Percentiles rank a stretch among this genome's conserved stretches.
phyloP scores from a whole-genome alignment of 23 red algal genomes.

The Gracilaria domingensis region DNA sequence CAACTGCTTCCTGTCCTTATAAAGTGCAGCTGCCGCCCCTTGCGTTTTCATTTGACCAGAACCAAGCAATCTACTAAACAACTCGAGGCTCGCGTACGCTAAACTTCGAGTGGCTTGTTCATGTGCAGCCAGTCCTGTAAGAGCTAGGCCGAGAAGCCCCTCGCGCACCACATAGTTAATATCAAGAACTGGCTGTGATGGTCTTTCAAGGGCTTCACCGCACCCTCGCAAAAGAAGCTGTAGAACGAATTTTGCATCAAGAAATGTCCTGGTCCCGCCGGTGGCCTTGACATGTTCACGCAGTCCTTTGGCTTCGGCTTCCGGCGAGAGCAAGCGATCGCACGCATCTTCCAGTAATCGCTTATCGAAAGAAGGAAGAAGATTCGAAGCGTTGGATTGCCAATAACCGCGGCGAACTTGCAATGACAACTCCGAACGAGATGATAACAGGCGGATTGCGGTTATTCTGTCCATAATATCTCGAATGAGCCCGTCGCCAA shows the following conservation, averaged over 20 bases:
- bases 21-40: slow-evolving; percentile 26
- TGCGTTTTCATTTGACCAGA: neutral
- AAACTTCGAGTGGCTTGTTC: slow-evolving; percentile 25
- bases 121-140: slow-evolving; percentile 39
- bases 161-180: slow-evolving; percentile 35
- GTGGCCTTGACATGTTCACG: neutral
- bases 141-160: slow-evolving; percentile 43
- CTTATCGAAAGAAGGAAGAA: slow-evolving; percentile 32
- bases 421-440: neutral
- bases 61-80: slow-evolving; percentile 31
- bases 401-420: slow-evolving; percentile 11
- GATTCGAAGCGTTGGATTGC: neutral
- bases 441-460: neutral
- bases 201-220: slow-evolving; percentile 23
- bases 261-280: neutral
- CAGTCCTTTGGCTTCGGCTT: neutral
- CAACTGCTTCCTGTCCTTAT: slow-evolving; percentile 51
- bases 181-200: slow-evolving; percentile 30
- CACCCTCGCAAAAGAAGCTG: slow-evolving; percentile 32
- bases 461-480: slow-evolving; percentile 18
- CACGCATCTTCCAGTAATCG: slow-evolving; percentile 3
- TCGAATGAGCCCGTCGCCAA: slow-evolving; percentile 13
- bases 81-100: slow-evolving; percentile 40
- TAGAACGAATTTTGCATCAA: slow-evolving; percentile 36
- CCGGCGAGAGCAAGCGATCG: neutral